Evolutionary conservation across 768 basidiomycete genomes (phyloP).

Genomic region (Rhodosporidiobolus sp.): DNA sequence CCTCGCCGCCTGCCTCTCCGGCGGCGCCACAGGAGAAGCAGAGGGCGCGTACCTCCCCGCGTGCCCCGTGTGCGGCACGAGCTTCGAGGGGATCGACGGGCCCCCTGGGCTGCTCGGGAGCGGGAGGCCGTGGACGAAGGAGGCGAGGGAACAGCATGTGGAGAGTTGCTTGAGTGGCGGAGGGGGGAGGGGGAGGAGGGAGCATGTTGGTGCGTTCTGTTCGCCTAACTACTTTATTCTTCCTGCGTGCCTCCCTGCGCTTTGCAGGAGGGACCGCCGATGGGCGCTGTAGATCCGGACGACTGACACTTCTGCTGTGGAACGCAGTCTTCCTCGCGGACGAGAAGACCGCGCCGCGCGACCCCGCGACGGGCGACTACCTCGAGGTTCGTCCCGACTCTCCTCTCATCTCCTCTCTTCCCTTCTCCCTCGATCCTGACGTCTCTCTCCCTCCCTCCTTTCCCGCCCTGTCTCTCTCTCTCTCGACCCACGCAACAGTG

Average conservation of each 20-base stretch:
- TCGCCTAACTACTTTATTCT: no score
- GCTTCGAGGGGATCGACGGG: neutral
- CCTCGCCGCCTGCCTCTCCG: slow-evolving; percentile 12
- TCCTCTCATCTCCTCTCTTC: no score
- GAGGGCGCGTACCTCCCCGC: neutral
- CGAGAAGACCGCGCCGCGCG: neutral
- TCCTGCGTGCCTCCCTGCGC: neutral
- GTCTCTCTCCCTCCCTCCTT: neutral
- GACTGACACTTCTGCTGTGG: no score
- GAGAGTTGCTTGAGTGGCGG: neutral
- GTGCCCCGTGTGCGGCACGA: slow-evolving; percentile 18
- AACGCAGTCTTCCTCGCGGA: slow-evolving; percentile 23
- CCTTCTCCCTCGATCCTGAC: no score
- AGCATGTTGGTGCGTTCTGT: slow-evolving; percentile 28
- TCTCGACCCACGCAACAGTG: slow-evolving; percentile 3
- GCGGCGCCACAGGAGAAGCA: neutral
- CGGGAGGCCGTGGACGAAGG: neutral
- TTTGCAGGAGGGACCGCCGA: no score
- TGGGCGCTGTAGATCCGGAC: neutral
- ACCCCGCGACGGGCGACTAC: neutral
- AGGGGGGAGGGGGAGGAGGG: neutral
- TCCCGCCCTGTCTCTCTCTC: neutral
- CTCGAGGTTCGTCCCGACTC: slow-evolving; percentile 20
- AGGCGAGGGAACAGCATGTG: slow-evolving; percentile 12
- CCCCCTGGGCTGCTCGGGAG: neutral